Percentiles rank a stretch among this genome's conserved stretches.
Conservation (phyloP, 257 asterid species). For the Haberlea rhodopensis region DNA sequence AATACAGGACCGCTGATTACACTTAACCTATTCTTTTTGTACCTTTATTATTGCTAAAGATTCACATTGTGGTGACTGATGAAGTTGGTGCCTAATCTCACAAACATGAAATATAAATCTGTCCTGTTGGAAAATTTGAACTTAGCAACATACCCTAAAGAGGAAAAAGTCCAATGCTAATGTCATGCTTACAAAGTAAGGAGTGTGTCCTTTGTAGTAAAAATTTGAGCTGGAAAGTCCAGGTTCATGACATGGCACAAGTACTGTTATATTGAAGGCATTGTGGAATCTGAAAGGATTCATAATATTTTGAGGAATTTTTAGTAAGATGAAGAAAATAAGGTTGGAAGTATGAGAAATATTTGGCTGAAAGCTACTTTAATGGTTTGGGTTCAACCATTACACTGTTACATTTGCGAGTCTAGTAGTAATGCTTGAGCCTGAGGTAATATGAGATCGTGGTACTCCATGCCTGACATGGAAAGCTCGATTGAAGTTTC, state of each 20-base stretch:
- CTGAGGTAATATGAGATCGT: not conserved
- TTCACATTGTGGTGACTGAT: slow-evolving; percentile 11
- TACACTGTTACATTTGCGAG: not conserved
- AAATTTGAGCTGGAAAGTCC: not conserved
- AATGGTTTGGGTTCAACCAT: slow-evolving; percentile 8
- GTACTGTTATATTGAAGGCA: not conserved
- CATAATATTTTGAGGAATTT: not conserved
- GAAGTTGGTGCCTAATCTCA: slow-evolving; percentile 6
- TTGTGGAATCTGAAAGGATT: not conserved
- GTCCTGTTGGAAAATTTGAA: not conserved
- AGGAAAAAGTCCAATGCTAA: slow-evolving; percentile 2
- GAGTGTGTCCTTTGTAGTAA: slow-evolving; percentile 4
- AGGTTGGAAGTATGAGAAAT: not conserved
- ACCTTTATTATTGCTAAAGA: slow-evolving; percentile 3
- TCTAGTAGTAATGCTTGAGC: not conserved
- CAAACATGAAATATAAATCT: not conserved
- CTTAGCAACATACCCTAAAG: not conserved
- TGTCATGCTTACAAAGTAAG: not conserved
- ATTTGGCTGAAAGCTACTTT: not conserved
- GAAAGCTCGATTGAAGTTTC: slow-evolving; percentile 2
- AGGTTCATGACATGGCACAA: slow-evolving; percentile 13
- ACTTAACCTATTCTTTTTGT: not conserved
- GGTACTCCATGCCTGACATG: not conserved
- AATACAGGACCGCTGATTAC: no score
- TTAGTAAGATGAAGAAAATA: not conserved